phyloP scores from a whole-genome alignment of 495 filamentous ascomycete species.

The Filosporella fistucella region DNA sequence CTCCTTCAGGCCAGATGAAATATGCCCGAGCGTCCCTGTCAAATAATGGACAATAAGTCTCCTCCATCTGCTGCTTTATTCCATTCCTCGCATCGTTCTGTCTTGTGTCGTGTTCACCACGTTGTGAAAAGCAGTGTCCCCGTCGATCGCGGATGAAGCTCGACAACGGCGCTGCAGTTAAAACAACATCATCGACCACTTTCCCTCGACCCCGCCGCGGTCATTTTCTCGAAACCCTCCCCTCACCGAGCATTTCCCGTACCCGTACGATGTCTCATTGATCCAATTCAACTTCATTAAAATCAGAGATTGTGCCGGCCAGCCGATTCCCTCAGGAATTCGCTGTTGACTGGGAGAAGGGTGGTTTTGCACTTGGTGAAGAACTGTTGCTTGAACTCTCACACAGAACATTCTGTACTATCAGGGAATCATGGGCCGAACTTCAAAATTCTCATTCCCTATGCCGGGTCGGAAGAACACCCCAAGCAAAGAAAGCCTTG shows the following conservation, averaged over 20 bases:
- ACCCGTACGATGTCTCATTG: slow-evolving; percentile 9
- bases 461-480: slow-evolving; percentile 43
- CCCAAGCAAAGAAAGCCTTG: slow-evolving; percentile 28
- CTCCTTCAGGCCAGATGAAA: background rate
- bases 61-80: slow-evolving; percentile 1
- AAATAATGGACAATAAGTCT: background rate
- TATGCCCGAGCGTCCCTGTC: slow-evolving; percentile 2
- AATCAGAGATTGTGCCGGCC: background rate
- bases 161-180: background rate
- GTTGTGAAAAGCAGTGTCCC: background rate
- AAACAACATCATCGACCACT: slow-evolving; percentile 4
- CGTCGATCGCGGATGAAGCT: background rate
- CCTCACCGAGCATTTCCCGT: background rate
- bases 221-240: background rate
- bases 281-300: background rate
- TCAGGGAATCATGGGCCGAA: slow-evolving; percentile 36
- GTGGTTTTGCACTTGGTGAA: background rate
- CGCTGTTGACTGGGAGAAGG: background rate
- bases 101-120: background rate
- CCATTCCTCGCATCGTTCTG: background rate
- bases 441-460: slow-evolving; percentile 49
- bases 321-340: background rate
- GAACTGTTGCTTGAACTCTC: background rate
- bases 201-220: slow-evolving; percentile 15
- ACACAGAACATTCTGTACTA: too few relatives aligned